Base-by-base conservation (phyloP, 179 eudicot genomes). In the Camellia oleifera region DNA sequence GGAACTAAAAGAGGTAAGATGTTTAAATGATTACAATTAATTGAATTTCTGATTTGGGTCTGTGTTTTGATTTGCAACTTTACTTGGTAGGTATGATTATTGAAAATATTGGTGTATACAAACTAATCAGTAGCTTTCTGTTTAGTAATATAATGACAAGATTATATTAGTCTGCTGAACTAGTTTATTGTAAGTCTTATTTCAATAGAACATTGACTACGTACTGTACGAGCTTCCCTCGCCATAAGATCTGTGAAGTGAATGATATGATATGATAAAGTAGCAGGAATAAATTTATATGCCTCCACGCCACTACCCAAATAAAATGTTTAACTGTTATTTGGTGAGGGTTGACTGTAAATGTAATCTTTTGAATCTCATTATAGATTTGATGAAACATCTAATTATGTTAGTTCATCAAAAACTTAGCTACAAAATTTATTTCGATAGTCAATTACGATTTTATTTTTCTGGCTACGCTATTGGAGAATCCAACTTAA, bases 1-100 rank as follows among this genome's bases (percentile, higher is more conserved):
- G 91, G 92, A 88, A 67, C 84, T 90, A 73, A 94, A 93, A 94
- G 79, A 85, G 88, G 97, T 94, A 85, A 17, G 62, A 42, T 9
- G 9, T 45, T 48, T 11, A 26, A 75, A 8, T 40, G 2, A n/a
- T 17, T 45, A 12, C 32, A 3, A 6, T 18, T 53, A 18, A 48
- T 57, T 57, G 65, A 61, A 66, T 4, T 0, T 44, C 9, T 23
- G 17, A 50, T 42, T 17, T 45, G 52, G 5, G 4, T 68, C 32
- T 11, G 9, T 74, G 7, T 56, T 74, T 61, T 74, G 65, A 74
- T 15, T 14, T 32, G 72, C 50, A 15, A 3, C n/a, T 68, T 32
- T 68, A 9, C 44, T 26, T 32, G 52, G 7, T 48, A 48, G n/a
- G 45, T 69, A 44, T 69, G 20, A 3, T 69, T 5, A 69, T 69